phyloP scores from a whole-genome alignment of 768 basidiomycete species.

The Mycena filopes region DNA sequence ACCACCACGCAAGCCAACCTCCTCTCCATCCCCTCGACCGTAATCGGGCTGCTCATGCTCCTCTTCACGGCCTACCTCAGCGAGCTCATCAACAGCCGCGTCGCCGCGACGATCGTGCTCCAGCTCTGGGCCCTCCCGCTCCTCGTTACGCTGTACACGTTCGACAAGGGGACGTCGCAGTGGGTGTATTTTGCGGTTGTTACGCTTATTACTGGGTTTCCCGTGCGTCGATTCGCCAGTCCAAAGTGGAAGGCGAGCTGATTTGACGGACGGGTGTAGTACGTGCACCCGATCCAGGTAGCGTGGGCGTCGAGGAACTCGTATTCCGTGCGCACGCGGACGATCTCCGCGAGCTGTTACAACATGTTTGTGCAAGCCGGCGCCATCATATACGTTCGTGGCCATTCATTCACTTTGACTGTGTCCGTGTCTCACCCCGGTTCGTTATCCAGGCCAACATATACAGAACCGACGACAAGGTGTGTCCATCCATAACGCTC shows the following conservation, averaged over 20 bases:
- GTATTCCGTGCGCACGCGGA: conserved; percentile 64
- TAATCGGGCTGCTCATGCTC: conserved; percentile 62
- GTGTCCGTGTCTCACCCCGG: background rate
- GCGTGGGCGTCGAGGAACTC: conserved; percentile 72
- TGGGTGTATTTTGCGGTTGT: conserved; percentile 68
- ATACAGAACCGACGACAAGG: conserved; percentile 63
- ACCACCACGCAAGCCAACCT: conserved; percentile 71
- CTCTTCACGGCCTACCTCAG: conserved; percentile 60
- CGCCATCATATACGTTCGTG: conserved; percentile 57
- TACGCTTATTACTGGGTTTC: conserved; percentile 65
- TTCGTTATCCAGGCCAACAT: conserved; percentile 57
- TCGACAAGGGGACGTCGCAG: conserved; percentile 57
- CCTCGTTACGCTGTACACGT: conserved; percentile 65
- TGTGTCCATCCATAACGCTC: conserved; percentile 25
- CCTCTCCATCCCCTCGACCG: conserved; percentile 67
- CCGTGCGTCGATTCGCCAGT: conserved; percentile 44
- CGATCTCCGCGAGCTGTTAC: conserved; percentile 62
- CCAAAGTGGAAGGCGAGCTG: background rate
- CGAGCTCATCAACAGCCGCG: conserved; percentile 66
- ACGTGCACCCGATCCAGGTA: conserved; percentile 59
- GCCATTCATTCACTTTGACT: background rate
- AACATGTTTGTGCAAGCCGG: conserved; percentile 76
- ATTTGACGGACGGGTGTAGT: conserved; percentile 23
- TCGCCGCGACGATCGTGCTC: conserved; percentile 61
- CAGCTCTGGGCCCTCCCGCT: conserved; percentile 74